phyloP scores from a whole-genome alignment of 2,329 filamentous ascomycete species.

The Magnaporthiopsis incrustans region DNA sequence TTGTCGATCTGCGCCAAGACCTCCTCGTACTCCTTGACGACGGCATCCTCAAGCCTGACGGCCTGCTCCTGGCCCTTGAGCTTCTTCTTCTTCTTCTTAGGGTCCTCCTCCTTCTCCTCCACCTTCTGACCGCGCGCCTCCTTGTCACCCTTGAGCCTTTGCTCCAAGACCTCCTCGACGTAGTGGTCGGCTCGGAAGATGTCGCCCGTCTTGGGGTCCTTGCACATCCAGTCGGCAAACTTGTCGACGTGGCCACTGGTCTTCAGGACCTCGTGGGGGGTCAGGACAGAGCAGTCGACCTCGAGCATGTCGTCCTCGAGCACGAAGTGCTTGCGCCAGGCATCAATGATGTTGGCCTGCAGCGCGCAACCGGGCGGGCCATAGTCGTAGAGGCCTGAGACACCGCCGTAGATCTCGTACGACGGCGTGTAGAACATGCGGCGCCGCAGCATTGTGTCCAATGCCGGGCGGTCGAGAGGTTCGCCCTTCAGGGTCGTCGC shows the following conservation, averaged over 20 bases:
- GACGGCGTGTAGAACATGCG: constrained; percentile 92
- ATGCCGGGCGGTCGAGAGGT: constrained; percentile 71
- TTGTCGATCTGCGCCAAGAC: constrained; percentile 91
- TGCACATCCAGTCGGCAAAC: constrained; percentile 99
- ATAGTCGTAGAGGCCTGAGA: constrained; percentile 87
- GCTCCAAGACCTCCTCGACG: constrained; percentile 88
- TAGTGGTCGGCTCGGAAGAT: constrained; percentile 94
- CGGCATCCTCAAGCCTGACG: constrained; percentile 77
- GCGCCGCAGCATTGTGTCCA: constrained; percentile 81
- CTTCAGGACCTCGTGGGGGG: constrained; percentile 88
- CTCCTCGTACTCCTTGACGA: constrained; percentile 86
- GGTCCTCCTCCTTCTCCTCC: constrained; percentile 54
- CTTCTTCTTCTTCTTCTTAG: constrained; percentile 60
- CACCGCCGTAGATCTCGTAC: constrained; percentile 91
- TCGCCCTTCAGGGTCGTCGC: constrained; percentile 80
- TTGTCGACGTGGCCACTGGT: constrained; percentile 95
- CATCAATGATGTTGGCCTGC: constrained; percentile 78
- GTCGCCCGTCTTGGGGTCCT: constrained; percentile 94
- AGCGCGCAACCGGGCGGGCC: constrained; percentile 81
- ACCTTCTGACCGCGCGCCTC: constrained; percentile 80
- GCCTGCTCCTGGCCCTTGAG: constrained; percentile 76
- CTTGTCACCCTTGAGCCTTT: constrained; percentile 81
- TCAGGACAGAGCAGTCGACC: constrained; percentile 89
- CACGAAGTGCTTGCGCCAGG: constrained; percentile 91
- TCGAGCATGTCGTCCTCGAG: constrained; percentile 93